A percentile compares a stretch with the other conserved stretches of the same genome.
Evolutionary conservation across 805 yeast genomes (phyloP).

Genomic region (Metschnikowia anglica): DNA sequence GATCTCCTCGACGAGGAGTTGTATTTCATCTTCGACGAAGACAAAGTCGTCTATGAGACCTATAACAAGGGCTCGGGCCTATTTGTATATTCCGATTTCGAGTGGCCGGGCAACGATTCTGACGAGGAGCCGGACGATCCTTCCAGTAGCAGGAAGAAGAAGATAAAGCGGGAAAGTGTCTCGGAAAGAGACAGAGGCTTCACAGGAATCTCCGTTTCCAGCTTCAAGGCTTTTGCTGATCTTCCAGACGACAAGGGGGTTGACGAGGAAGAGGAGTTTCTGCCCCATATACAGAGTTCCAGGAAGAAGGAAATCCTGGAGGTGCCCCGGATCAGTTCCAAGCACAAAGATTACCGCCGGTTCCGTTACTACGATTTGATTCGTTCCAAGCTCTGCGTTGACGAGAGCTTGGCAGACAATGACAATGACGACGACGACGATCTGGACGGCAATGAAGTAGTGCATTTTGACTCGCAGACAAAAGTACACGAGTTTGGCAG

Average conservation of each 20-base stretch:
- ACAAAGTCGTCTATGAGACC: neutral
- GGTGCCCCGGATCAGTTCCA: conserved; percentile 2
- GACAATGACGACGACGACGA: neutral
- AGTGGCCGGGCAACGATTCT: neutral
- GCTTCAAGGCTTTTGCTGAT: neutral
- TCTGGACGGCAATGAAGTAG: neutral
- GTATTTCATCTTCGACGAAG: conserved; percentile 7
- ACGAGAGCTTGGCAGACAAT: neutral
- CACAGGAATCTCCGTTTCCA: too few relatives aligned
- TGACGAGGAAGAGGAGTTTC: neutral
- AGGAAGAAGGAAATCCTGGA: conserved; percentile 4
- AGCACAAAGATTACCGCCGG: conserved; percentile 13
- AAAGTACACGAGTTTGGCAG: neutral
- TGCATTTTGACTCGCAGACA: neutral
- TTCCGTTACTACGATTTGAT: conserved; percentile 17
- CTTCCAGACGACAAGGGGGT: neutral
- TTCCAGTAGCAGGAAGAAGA: neutral
- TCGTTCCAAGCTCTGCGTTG: conserved; percentile 3
- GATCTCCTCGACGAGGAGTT: conserved; percentile 6
- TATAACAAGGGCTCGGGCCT: neutral
- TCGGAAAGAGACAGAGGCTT: neutral
- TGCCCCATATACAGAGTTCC: neutral
- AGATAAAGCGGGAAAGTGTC: neutral
- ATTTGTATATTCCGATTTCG: neutral
- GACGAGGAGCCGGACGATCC: neutral